Base-by-base conservation (phyloP, 352 stramenopile genomes). In the Phytophthora pistaciae region DNA sequence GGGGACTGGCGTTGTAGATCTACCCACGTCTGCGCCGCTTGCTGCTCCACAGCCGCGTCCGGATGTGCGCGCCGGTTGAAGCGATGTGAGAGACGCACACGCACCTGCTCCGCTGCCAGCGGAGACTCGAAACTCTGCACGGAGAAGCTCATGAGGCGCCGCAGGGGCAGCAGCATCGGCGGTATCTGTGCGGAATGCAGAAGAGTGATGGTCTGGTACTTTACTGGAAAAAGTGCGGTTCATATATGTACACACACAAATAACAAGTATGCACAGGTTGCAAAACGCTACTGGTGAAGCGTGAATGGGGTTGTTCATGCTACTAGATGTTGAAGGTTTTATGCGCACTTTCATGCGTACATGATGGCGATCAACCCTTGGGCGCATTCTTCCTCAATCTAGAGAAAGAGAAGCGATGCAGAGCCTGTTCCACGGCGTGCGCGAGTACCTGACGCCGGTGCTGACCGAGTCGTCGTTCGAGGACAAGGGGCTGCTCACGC, bases 401-500 rank as follows among this genome's bases (percentile, higher is more conserved):
- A 21, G 16, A 11, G 42, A 49, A 33, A 33, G 29, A 16, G 36
- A 42, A 42, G 36, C 16, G 31, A 93, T 94, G 84, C 86, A 94
- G 77, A 90, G 79, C 63, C 52, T 95, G 27, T 91, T 95, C 74
- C 88, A 94, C 54, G 86, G 87, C 60, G 88, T 94, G 60, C 85
- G 87, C 71, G 88, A 96, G 72, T 97, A 96, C 74, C 77, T 97
- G 67, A 96, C 88, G 76, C 91, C 91, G 10, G 88, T 97, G 68
- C 84, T 98, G 49, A 97, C 94, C 72, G 88, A 94, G 68, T 98
- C 91, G 20, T 95, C 91, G 56, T 99, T 99, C 76, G 77, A 98
- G 57, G 83, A 96, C 69, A 95, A 96, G 53, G 97, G 97, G 38
- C 88, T 99, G 33, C 84, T 99, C 31, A 99, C 97, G 49, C 97